phyloP scores from a whole-genome alignment of 2,329 filamentous ascomycete genomes.

The Hypoxylon sp. region DNA sequence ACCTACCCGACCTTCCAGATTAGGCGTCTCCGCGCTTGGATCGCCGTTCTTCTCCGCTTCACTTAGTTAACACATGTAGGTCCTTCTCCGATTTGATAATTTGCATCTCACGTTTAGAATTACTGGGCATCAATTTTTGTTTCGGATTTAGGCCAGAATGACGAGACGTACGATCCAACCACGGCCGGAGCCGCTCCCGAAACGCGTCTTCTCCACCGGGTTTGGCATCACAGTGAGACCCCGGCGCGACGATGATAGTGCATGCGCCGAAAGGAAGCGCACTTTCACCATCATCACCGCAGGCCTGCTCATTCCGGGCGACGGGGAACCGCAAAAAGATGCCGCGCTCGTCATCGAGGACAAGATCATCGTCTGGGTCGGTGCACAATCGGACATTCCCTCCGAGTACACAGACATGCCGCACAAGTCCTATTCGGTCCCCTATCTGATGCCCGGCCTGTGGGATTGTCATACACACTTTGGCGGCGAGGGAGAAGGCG shows the following conservation, averaged over 20 bases:
- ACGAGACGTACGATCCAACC: conserved; percentile 38
- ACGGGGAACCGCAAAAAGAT: conserved; percentile 51
- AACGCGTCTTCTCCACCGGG: conserved; percentile 47
- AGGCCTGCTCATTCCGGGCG: conserved; percentile 54
- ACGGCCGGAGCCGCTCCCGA: conserved; percentile 27
- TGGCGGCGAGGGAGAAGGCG: conserved; percentile 41
- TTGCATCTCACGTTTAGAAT: neutral
- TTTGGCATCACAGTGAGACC: conserved; percentile 48
- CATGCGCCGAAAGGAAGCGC: conserved; percentile 43
- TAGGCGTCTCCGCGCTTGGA: conserved; percentile 15
- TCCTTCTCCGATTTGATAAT: neutral
- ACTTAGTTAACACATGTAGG: conserved; percentile 2
- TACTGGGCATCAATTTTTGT: neutral
- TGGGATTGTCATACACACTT: conserved; percentile 54
- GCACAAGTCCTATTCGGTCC: conserved; percentile 46
- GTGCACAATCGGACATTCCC: conserved; percentile 47
- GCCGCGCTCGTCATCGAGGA: conserved; percentile 54
- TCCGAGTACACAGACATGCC: conserved; percentile 47
- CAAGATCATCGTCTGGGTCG: conserved; percentile 55
- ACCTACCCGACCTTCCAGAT: conserved; percentile 21
- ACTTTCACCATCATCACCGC: conserved; percentile 52
- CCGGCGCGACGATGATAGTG: conserved; percentile 32
- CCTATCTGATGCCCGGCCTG: conserved; percentile 52
- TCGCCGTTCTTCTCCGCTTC: conserved; percentile 19
- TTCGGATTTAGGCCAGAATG: conserved; percentile 38